Evolutionary conservation across 495 filamentous ascomycete species (phyloP).

Genomic region (Beverwykella pulmonaria): DNA sequence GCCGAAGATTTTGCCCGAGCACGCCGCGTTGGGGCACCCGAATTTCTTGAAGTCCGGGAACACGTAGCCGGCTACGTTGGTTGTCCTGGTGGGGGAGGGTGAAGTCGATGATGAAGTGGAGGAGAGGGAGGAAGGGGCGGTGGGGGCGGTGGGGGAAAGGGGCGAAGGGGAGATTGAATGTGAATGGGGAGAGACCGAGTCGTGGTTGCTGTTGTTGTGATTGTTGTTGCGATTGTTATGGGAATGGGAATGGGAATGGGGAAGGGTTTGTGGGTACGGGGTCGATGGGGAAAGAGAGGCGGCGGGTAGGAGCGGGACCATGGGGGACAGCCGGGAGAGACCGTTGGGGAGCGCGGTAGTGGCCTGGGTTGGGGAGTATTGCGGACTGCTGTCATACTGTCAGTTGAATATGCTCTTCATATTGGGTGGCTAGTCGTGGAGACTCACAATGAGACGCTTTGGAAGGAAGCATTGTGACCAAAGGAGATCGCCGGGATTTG

Average conservation of each 20-base stretch:
- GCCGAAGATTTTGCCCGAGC: conserved; percentile 1
- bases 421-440: background rate
- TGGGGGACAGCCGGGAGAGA: background rate
- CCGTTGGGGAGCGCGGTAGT: background rate
- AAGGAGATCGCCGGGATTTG: background rate
- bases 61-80: conserved; percentile 2
- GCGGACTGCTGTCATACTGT: background rate
- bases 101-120: background rate
- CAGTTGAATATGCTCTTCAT: background rate
- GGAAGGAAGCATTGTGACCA: background rate
- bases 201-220: too few species aligned
- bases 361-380: background rate
- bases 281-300: background rate
- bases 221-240: background rate
- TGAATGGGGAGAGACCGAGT: too few species aligned
- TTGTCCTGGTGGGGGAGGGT: background rate
- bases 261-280: background rate
- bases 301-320: background rate
- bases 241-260: background rate
- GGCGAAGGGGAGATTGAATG: background rate
- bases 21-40: background rate
- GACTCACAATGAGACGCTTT: background rate
- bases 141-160: background rate
- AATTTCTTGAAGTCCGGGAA: conserved; percentile 6
- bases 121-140: background rate